Evolutionary conservation across 108 stramenopile species (phyloP).

Genomic region (Nitzschia putrida): DNA sequence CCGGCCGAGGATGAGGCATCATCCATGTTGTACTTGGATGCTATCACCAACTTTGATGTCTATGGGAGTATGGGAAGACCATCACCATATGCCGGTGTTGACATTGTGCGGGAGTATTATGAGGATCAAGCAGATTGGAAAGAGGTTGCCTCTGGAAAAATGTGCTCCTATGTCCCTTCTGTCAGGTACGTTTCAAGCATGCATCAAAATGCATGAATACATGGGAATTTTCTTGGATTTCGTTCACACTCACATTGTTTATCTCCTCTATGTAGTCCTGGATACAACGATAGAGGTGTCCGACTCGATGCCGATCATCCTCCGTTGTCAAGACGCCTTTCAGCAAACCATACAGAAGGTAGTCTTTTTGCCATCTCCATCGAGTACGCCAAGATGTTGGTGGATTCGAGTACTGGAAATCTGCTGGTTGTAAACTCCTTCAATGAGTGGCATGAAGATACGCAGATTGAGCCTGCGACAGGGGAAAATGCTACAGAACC

Average conservation of each 20-base stretch:
- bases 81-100: conserved; percentile 17
- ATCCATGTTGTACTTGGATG: conserved; percentile 28
- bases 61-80: conserved; percentile 30
- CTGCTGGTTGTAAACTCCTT: conserved; percentile 44
- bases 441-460: conserved; percentile 51
- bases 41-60: conserved; percentile 43
- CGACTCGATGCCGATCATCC: conserved; percentile 23
- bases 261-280: conserved; percentile 1
- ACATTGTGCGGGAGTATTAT: conserved; percentile 15
- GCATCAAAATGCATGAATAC: not conserved
- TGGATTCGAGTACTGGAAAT: conserved; percentile 22
- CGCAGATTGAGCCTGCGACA: conserved; percentile 38
- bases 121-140: conserved; percentile 30
- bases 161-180: conserved; percentile 28
- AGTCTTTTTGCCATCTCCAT: conserved; percentile 20
- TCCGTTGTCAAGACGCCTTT: conserved; percentile 33
- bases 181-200: not conserved
- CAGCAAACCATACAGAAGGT: conserved; percentile 17
- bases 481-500: conserved; percentile 17
- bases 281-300: conserved; percentile 41
- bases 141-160: conserved; percentile 7
- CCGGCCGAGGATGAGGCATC: not conserved
- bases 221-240: not conserved
- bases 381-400: conserved; percentile 12
- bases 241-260: not conserved